Base-by-base conservation (phyloP, 257 asterid genomes). In the Lavandula angustifolia region DNA sequence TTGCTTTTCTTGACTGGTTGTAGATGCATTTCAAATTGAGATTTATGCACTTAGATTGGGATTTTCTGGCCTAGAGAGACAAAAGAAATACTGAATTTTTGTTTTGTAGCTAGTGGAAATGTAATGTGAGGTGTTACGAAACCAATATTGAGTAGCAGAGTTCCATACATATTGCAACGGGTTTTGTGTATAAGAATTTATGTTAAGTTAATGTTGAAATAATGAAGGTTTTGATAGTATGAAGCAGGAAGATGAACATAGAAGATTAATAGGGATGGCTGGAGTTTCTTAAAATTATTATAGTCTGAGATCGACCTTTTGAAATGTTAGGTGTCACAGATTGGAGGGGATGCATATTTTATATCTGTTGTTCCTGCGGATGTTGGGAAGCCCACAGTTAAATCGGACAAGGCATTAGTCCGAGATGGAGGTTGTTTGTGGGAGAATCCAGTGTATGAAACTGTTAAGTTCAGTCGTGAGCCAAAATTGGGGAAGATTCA, bases 341-440 rank as follows among this genome's bases (percentile, higher is more conserved):
- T 75, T 52, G 91, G 80, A 60, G 86, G 80, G 22, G 89, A 86
- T 79, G 84, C 89, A 72, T 82, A 86, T 81, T 73, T 79, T 80
- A 61, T 94, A 54, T 94, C 95, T 46, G 76, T 94, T 48, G 85
- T 90, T 69, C 98, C 98, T 54, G 84, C 94, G 40, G 95, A 94
- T 75, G 78, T 76, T 73, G 96, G 96, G 43, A 94, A 86, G 75
- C 86, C 96, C 9, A 80, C 91, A 0, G 79, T 73, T 2, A 91
- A 79, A 85, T 77, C 89, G 4, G 96, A 86, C 60, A 90, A 82
- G 84, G 95, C 89, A 2, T 48, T 42, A 3, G 71, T 88, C 76
- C 80, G 84, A 50, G 96, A 88, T 50, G 99, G 98, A 75, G 66
- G 79, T 71, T 94, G 99, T 76, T 81, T 72, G 16, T 94, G 99